phyloP scores from a whole-genome alignment of 371 early-diverging fungal species.

The Syncephalastrum monosporum region DNA sequence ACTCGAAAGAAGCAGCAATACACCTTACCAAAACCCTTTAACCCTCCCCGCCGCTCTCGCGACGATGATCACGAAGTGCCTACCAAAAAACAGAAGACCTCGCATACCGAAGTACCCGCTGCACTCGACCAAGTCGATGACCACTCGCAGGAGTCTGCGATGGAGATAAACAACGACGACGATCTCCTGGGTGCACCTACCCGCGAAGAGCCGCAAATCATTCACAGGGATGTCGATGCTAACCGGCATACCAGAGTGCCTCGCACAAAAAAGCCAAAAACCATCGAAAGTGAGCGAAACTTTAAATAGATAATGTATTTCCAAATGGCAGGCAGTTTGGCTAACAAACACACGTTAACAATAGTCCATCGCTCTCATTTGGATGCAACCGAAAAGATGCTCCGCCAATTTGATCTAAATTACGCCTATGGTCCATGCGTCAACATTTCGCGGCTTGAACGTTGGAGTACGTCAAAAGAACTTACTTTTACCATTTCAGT shows the following conservation, averaged over 20 bases:
- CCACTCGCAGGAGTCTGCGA: no score
- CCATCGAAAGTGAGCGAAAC: no score
- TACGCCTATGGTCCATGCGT: conserved; percentile 45
- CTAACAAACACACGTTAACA: not conserved
- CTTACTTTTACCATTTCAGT: not conserved
- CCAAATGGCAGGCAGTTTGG: no score
- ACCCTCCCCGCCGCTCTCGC: no score
- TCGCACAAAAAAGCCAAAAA: no score
- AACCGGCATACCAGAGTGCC: not conserved
- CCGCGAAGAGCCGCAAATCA: not conserved
- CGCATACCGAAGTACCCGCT: no score
- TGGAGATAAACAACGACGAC: not conserved
- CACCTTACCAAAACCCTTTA: no score
- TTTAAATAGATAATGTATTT: no score
- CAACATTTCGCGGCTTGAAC: conserved; percentile 42
- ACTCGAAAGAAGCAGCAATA: no score
- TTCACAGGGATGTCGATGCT: not conserved
- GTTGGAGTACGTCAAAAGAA: conserved; percentile 35
- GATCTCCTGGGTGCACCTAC: not conserved
- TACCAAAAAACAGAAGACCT: no score
- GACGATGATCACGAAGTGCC: no score
- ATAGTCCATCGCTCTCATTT: conserved; percentile 42
- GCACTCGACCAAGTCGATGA: no score
- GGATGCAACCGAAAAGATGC: conserved; percentile 29
- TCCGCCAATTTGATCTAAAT: conserved; percentile 46